phyloP scores from a whole-genome alignment of 2,329 filamentous ascomycete species.

The Penicillium rolfsii region DNA sequence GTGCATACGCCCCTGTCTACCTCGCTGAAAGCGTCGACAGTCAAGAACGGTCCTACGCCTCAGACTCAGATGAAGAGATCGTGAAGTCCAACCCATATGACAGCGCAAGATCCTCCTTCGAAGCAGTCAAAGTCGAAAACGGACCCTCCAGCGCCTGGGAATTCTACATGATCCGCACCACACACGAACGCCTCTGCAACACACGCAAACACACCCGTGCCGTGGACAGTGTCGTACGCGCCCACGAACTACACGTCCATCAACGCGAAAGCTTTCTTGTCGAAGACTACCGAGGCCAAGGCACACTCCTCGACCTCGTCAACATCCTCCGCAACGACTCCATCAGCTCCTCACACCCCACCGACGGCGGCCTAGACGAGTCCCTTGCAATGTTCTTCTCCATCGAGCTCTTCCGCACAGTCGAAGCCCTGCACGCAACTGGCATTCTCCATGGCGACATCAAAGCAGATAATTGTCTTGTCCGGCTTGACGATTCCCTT shows the following conservation, averaged over 20 bases:
- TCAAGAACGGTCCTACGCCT: constrained; percentile 44
- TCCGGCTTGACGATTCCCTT: constrained; percentile 69
- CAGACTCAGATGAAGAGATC: constrained; percentile 44
- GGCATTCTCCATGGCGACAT: constrained; percentile 88
- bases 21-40: constrained; percentile 75
- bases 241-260: constrained; percentile 90
- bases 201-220: constrained; percentile 65
- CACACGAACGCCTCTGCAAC: constrained; percentile 71
- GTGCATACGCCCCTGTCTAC: constrained; percentile 94
- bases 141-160: constrained; percentile 87
- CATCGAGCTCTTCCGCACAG: constrained; percentile 84
- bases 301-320: constrained; percentile 91
- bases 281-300: constrained; percentile 84
- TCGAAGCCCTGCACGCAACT: constrained; percentile 81
- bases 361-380: constrained; percentile 79
- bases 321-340: constrained; percentile 77
- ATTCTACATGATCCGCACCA: constrained; percentile 89
- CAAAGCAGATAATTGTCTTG: constrained; percentile 92
- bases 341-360: constrained; percentile 51
- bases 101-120: constrained; percentile 60
- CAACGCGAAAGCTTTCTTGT: constrained; percentile 87
- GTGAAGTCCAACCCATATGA: constrained; percentile 41
- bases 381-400: constrained; percentile 92
- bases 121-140: constrained; percentile 91
- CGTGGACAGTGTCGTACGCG: constrained; percentile 75